These are phyloP conservation scores for Xylaria arbuscula DNA, from an alignment of 2,329 filamentous ascomycete species.

Conservation along the genomic window DNA sequence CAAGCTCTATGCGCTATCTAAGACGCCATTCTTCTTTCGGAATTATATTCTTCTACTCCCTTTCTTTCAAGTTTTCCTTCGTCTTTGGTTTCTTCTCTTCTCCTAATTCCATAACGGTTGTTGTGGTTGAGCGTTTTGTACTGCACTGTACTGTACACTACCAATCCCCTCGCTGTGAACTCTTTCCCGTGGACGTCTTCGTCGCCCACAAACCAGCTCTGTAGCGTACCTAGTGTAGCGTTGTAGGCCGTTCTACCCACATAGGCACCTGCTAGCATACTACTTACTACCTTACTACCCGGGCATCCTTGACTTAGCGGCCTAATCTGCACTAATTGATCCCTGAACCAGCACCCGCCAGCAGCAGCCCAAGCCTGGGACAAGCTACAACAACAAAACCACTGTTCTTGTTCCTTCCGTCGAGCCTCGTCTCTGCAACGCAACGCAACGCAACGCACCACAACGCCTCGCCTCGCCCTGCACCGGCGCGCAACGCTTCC, in stretches of 20 bases:
- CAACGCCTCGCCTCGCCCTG: slow-evolving; percentile 20
- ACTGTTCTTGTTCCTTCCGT: slow-evolving; percentile 33
- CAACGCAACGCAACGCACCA: slow-evolving; percentile 31
- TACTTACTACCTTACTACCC: not conserved
- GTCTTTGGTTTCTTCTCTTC: slow-evolving; percentile 5
- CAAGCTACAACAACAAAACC: slow-evolving; percentile 39
- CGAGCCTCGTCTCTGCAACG: slow-evolving; percentile 36
- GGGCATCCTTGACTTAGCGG: slow-evolving; percentile 15
- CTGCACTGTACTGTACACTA: slow-evolving; percentile 13
- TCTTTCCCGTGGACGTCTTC: not conserved
- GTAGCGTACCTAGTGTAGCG: not conserved
- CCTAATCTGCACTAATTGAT: slow-evolving; percentile 34
- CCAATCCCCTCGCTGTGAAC: not conserved
- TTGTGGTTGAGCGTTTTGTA: slow-evolving; percentile 14
- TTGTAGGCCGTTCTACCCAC: slow-evolving; percentile 10
- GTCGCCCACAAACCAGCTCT: not conserved
- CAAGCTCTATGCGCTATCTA: slow-evolving; percentile 26
- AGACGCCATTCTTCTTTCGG: slow-evolving; percentile 34
- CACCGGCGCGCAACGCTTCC: slow-evolving; percentile 33
- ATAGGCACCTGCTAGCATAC: slow-evolving; percentile 8
- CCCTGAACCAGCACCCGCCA: slow-evolving; percentile 37
- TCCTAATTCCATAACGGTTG: slow-evolving; percentile 15
- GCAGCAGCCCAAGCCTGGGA: slow-evolving; percentile 34
- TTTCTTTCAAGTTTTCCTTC: slow-evolving; percentile 20
- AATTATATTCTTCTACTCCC: slow-evolving; percentile 32